A percentile compares a stretch with the other conserved stretches of the same genome.
Conservation (phyloP, 495 filamentous ascomycete genomes). For the Lichina pygmaea region DNA sequence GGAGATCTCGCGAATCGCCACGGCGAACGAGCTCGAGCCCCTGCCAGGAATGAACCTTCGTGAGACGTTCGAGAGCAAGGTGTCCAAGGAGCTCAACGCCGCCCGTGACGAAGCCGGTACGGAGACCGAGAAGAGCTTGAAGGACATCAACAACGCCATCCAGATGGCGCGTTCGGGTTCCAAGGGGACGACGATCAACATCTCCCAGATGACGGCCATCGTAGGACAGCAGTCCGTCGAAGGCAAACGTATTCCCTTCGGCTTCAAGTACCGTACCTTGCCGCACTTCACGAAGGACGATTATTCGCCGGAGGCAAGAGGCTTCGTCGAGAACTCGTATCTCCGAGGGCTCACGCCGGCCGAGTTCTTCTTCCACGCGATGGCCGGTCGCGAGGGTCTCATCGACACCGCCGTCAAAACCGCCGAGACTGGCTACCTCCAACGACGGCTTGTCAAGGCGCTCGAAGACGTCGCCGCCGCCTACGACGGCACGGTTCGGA, state of each 20-base stretch:
- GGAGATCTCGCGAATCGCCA: conserved; percentile 43
- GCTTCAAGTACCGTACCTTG: conserved; percentile 92
- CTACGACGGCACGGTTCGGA: conserved; percentile 92
- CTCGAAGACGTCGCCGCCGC: conserved; percentile 93
- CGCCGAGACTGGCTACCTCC: conserved; percentile 96
- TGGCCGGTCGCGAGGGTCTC: conserved; percentile 98
- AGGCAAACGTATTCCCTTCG: conserved; percentile 96
- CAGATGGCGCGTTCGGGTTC: conserved; percentile 91
- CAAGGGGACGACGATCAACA: conserved; percentile 95
- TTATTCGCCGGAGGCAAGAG: conserved; percentile 86
- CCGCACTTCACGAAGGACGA: conserved; percentile 99
- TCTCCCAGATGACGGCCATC: conserved; percentile 94
- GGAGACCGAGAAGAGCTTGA: conserved; percentile 69
- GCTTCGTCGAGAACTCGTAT: conserved; percentile 98
- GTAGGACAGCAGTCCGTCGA: conserved; percentile 96
- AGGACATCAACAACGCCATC: conserved; percentile 84
- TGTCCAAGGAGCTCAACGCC: conserved; percentile 74
- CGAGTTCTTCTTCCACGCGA: conserved; percentile 99
- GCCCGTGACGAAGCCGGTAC: conserved; percentile 91
- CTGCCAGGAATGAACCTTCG: conserved; percentile 92
- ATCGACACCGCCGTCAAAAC: conserved; percentile 99
- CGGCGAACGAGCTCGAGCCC: conserved; percentile 61
- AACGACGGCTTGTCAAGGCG: conserved; percentile 91
- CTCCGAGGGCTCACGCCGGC: conserved; percentile 82
- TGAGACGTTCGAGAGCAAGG: conserved; percentile 91